These are phyloP conservation scores for Mycosphaerella sp. DNA, from an alignment of 2,329 filamentous ascomycete species.

Conservation along the genomic window DNA sequence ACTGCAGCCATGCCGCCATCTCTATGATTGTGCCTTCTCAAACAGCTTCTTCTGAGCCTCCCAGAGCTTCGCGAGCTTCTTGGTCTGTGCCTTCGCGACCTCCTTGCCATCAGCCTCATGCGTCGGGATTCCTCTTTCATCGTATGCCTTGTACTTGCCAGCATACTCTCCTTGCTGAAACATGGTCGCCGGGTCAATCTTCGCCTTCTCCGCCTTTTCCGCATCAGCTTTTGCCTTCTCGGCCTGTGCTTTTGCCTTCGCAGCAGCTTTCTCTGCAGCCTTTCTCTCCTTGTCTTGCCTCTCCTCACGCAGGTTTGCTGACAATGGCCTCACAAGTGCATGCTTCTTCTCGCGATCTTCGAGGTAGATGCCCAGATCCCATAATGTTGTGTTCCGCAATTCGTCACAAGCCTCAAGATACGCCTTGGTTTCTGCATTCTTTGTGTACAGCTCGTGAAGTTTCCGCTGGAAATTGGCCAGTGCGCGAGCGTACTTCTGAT, in stretches of 20 bases:
- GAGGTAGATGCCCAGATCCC: conserved; percentile 76
- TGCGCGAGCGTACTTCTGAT: conserved; percentile 44
- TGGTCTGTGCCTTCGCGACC: conserved; percentile 68
- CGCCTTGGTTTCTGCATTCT: conserved; percentile 54
- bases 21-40: conserved; percentile 48
- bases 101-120: conserved; percentile 72
- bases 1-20: background rate
- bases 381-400: conserved; percentile 74
- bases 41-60: conserved; percentile 82
- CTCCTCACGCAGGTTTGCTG: conserved; percentile 45
- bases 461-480: conserved; percentile 53
- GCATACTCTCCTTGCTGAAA: conserved; percentile 53
- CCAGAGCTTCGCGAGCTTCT: conserved; percentile 86
- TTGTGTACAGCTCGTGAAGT: conserved; percentile 48
- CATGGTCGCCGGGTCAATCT: conserved; percentile 52
- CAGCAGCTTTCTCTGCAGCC: conserved; percentile 43
- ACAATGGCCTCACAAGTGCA: conserved; percentile 65
- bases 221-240: conserved; percentile 45
- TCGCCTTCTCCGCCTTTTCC: conserved; percentile 50
- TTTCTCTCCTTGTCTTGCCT: conserved; percentile 49
- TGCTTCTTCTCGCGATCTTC: conserved; percentile 67
- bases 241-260: conserved; percentile 46
- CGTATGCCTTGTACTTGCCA: conserved; percentile 74
- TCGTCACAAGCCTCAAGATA: conserved; percentile 71
- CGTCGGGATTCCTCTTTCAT: conserved; percentile 71